These are phyloP conservation scores for Geranium brycei DNA, from an alignment of 345 rosid genomes.

Conservation along the genomic window DNA sequence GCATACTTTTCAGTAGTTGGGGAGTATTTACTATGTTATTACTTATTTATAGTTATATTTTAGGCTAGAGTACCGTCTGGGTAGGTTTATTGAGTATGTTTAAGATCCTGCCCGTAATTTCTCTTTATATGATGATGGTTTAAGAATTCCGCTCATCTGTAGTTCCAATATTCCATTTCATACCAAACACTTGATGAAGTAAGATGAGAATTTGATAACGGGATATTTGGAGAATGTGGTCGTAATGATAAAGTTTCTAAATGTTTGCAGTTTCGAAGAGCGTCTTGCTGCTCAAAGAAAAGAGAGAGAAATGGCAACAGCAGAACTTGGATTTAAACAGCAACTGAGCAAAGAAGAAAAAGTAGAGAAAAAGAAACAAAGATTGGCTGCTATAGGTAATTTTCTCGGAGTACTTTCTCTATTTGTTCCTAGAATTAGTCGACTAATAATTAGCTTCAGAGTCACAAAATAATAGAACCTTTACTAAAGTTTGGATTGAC, in stretches of 20 bases:
- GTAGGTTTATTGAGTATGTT: not conserved
- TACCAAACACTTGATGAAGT: not conserved
- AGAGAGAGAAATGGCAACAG: slow-evolving; percentile 66
- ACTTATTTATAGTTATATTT: not conserved
- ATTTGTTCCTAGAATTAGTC: not conserved
- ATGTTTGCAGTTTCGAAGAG: slow-evolving; percentile 68
- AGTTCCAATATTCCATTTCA: not conserved
- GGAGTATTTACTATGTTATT: no score
- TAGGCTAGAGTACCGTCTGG: not conserved
- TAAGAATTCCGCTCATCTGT: not conserved
- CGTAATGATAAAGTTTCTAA: not conserved
- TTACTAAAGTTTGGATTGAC: not conserved
- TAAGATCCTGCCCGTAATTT: not conserved
- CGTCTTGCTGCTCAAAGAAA: slow-evolving; percentile 83
- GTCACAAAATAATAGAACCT: not conserved
- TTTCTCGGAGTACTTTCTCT: slow-evolving; percentile 1
- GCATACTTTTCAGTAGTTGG: not conserved
- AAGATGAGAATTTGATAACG: not conserved
- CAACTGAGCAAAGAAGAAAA: slow-evolving; percentile 80
- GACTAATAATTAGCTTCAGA: not conserved
- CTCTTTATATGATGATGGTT: slow-evolving; percentile 3
- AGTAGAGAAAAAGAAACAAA: slow-evolving; percentile 85
- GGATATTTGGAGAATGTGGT: not conserved
- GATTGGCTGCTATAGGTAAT: slow-evolving; percentile 91
- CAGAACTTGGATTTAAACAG: slow-evolving; percentile 83